A percentile compares a stretch with the other conserved stretches of the same genome.
phyloP scores from a whole-genome alignment of 1,284 basidiomycete species.

The Chiua sp. region DNA sequence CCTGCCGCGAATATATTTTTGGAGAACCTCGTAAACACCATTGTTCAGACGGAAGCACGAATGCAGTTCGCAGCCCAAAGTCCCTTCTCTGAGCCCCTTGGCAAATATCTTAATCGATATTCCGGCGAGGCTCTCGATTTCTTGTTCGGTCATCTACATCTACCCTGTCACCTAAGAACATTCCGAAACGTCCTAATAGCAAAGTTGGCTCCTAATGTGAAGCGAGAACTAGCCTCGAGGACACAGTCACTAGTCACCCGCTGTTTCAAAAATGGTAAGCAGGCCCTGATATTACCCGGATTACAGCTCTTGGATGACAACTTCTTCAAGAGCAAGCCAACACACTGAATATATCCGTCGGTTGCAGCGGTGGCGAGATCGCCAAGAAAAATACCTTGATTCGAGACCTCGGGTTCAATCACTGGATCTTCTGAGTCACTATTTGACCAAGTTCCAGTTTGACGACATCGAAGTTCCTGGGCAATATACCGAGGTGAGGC shows the following conservation, averaged over 20 bases:
- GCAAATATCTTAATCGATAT: conserved; percentile 92
- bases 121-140: conserved; percentile 85
- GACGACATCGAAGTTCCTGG: conserved; percentile 99
- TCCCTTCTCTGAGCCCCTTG: conserved; percentile 94
- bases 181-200: conserved; percentile 83
- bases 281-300: conserved; percentile 65
- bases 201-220: conserved; percentile 76
- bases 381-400: conserved; percentile 89
- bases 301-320: conserved; percentile 86
- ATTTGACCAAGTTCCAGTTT: conserved; percentile 97
- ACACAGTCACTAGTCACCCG: conserved; percentile 65
- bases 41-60: conserved; percentile 94
- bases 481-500: conserved; percentile 90
- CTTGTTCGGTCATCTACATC: conserved; percentile 82
- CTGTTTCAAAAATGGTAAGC: conserved; percentile 63
- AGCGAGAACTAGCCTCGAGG: conserved; percentile 74
- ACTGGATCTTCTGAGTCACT: conserved; percentile 92
- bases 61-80: conserved; percentile 91
- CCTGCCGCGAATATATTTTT: conserved; percentile 94
- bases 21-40: conserved; percentile 82
- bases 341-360: conserved; percentile 90
- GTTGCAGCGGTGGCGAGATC: conserved; percentile 93
- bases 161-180: conserved; percentile 79
- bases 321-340: conserved; percentile 84
- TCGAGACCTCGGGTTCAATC: conserved; percentile 84